These are phyloP conservation scores for Ballota nigra DNA, from an alignment of 257 asterid species.

Conservation along the genomic window DNA sequence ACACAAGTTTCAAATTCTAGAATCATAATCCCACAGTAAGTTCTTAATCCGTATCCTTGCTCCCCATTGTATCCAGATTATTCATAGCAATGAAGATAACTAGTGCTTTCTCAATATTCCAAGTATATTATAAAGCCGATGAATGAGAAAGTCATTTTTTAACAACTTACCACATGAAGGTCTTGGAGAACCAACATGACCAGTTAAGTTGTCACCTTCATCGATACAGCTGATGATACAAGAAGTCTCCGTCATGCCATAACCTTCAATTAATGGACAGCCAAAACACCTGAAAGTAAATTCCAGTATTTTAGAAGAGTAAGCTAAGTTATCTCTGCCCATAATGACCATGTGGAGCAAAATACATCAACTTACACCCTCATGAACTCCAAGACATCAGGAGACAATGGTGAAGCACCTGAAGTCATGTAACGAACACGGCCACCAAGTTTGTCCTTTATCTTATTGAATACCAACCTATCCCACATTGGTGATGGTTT, in stretches of 20 bases:
- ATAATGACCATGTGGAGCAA: neutral
- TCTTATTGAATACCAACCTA: slow-evolving; percentile 88
- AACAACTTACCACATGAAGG: slow-evolving; percentile 84
- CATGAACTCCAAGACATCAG: slow-evolving; percentile 92
- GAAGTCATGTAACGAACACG: slow-evolving; percentile 88
- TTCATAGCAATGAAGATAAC: slow-evolving; percentile 10
- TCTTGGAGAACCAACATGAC: slow-evolving; percentile 95
- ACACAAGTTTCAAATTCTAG: neutral
- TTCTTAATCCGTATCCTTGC: neutral
- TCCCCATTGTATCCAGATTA: neutral
- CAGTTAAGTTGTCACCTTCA: slow-evolving; percentile 61
- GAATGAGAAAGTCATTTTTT: neutral
- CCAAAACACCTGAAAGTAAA: slow-evolving; percentile 75
- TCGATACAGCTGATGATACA: slow-evolving; percentile 86
- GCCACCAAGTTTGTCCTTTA: slow-evolving; percentile 91
- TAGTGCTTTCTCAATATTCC: neutral
- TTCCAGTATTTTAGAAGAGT: slow-evolving; percentile 20
- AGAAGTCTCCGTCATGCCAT: slow-evolving; percentile 98
- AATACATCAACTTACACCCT: slow-evolving; percentile 68
- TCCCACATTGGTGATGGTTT: slow-evolving; percentile 98
- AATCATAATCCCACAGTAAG: neutral
- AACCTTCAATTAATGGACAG: slow-evolving; percentile 80
- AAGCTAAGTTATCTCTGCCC: slow-evolving; percentile 10
- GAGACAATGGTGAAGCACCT: slow-evolving; percentile 98
- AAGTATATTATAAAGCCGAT: neutral